phyloP scores from a whole-genome alignment of 2,329 filamentous ascomycete species.

The Gaeumannomyces tritici region DNA sequence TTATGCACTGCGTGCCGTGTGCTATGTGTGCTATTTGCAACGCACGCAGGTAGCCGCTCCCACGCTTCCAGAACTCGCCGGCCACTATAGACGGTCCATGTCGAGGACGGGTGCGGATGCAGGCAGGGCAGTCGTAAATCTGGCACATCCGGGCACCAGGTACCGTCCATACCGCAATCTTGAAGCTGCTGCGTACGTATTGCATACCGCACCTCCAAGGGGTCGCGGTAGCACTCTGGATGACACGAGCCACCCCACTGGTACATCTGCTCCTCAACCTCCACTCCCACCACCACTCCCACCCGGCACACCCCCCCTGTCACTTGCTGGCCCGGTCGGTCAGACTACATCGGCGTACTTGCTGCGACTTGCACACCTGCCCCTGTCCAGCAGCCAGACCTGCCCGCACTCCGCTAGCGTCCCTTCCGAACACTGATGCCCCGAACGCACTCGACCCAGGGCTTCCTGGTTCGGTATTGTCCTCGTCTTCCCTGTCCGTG shows the following conservation, averaged over 20 bases:
- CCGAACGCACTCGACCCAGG: neutral
- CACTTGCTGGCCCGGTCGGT: neutral
- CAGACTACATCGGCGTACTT: neutral
- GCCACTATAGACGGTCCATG: neutral
- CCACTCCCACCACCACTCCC: neutral
- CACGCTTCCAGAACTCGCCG: neutral
- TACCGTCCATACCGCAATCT: neutral
- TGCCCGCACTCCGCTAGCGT: conserved; percentile 1
- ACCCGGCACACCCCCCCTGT: neutral
- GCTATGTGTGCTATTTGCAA: too few species aligned
- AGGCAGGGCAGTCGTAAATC: neutral
- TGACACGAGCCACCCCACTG: neutral
- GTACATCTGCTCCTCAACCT: neutral
- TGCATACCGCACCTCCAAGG: neutral
- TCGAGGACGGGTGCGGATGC: neutral
- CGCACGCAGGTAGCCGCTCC: neutral
- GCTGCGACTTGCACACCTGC: conserved; percentile 1
- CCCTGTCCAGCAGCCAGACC: neutral
- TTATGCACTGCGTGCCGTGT: neutral
- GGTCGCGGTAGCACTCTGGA: neutral
- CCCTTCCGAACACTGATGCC: neutral
- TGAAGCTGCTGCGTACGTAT: neutral
- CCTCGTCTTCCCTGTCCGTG: conserved; percentile 1
- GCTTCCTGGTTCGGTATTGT: conserved; percentile 1
- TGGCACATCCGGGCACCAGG: neutral